Evolutionary conservation across 2,329 filamentous ascomycete species (phyloP).

Genomic region (Raffaelea arxii): DNA sequence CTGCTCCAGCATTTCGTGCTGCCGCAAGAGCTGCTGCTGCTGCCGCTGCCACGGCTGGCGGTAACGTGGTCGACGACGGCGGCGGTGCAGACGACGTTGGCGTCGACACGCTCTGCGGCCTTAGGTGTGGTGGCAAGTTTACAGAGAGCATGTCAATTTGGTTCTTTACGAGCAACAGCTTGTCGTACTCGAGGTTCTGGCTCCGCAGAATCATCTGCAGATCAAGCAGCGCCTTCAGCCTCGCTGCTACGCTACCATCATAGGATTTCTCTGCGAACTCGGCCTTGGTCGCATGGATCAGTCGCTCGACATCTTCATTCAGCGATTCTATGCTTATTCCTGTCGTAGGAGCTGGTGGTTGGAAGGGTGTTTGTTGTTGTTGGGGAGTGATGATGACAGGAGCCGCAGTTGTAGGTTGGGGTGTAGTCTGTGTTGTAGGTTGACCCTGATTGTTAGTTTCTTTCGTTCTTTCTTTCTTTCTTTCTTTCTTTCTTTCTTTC

Average conservation of each 20-base stretch:
- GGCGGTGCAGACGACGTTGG: slow-evolving; percentile 17
- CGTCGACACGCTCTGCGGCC: slow-evolving; percentile 21
- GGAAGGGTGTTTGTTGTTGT: slow-evolving; percentile 15
- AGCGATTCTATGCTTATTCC: slow-evolving; percentile 61
- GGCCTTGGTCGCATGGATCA: slow-evolving; percentile 63
- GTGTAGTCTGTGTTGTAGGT: slow-evolving; percentile 18
- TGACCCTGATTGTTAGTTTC: too few species aligned
- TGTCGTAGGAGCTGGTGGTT: slow-evolving; percentile 23
- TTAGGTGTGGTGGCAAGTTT: slow-evolving; percentile 42
- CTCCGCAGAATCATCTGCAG: slow-evolving; percentile 72
- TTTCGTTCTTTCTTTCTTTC: too few species aligned
- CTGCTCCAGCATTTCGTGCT: slow-evolving; percentile 10
- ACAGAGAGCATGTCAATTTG: slow-evolving; percentile 72
- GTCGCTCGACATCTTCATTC: slow-evolving; percentile 70
- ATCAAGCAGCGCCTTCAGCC: slow-evolving; percentile 75
- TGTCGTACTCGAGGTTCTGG: slow-evolving; percentile 68
- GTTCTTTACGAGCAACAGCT: slow-evolving; percentile 74
- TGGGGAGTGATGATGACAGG: slow-evolving; percentile 31
- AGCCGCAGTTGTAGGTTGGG: slow-evolving; percentile 27
- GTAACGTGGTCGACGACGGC: slow-evolving; percentile 15
- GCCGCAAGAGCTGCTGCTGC: slow-evolving; percentile 11
- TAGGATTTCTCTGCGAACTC: slow-evolving; percentile 68
- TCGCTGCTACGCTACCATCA: slow-evolving; percentile 66
- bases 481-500: too few species aligned
- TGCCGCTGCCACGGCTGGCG: slow-evolving; percentile 19